Base-by-base conservation (phyloP, 2,329 filamentous ascomycete genomes). In the Alternaria sp. region DNA sequence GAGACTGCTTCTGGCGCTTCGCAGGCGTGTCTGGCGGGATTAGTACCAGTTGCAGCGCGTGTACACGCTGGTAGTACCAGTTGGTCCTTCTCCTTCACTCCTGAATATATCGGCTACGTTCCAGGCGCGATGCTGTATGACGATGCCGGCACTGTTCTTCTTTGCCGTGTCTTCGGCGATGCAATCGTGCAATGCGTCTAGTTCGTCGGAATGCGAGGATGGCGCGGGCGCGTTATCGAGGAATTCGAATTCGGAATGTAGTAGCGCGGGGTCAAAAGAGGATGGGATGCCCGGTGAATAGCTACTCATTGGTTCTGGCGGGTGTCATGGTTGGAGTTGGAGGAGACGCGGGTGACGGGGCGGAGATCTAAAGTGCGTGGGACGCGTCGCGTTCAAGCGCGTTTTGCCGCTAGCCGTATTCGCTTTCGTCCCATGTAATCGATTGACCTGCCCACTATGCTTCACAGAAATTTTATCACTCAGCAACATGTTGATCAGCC, bases 81-180 rank as follows among this genome's bases (percentile, higher is more conserved):
- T 73, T 47, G 67, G 30, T n/a, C 69, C 58, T 40, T 84, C 81
- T 52, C 78, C 81, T 61, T 87, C 85, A 66, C 84, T 86, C 61
- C 79, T 77, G 67, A 87, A 87, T 15, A 80, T 77, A 43, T 86
- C 84, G 40, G 68, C 68, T 10, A 81, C 66, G 47, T 80, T 81
- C 82, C 84, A 86, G 60, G 80, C 80, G 58, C 85, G 78, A 68
- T 87, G 83, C 58, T 85, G 84, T 55, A 87, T 85, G 6, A 86
- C 84, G 15, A 84, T 74, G 28, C 83, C 80, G 51, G 79, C 72
- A 45, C 74, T 79, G 17, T 74, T 83, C 70, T 85, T 84, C 58
- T 73, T 76, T 26, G 74, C 74, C 26, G 70, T 80, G 15, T 77
- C 77, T 67, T 86, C 84, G 60, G 76, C 71, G 30, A 79, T 73